Base-by-base conservation (phyloP, 2,329 filamentous ascomycete species). In the Lojkania enalia region DNA sequence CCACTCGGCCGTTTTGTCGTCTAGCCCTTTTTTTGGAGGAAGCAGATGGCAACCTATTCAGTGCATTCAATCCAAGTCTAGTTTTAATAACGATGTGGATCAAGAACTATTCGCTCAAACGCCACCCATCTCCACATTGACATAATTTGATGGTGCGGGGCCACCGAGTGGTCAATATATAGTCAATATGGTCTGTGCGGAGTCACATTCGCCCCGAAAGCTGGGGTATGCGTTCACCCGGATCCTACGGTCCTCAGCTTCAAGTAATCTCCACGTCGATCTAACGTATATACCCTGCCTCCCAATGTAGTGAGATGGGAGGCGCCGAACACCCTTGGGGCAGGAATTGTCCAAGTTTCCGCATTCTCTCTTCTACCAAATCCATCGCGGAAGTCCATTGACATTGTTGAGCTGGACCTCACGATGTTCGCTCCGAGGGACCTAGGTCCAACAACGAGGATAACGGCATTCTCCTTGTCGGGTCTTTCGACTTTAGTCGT, bases 391-490 rank as follows among this genome's bases (percentile, higher is more conserved):
- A n/a, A n/a, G n/a, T n/a, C n/a, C n/a, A n/a, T n/a, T n/a, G n/a
- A n/a, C n/a, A n/a, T n/a, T n/a, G n/a, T n/a, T n/a, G n/a, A n/a
- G n/a, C 9, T 16, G 30, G 14, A 33, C 16, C 11, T 16, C 30
- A 15, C 30, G 13, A 57, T 59, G 44, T 60, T 59, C 20, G 49
- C 36, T 6, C 60, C 58, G 9, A 35, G 47, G 7, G 44, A 49
- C 21, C 25, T 64, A 4, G 52, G 58, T 7, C 55, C 55, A 18
- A 59, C 53, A 2, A 44, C 58, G 9, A 36, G 50, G 21, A 56
- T 54, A 20, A 58, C 60, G 7, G 58, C 53, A 1, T 63, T 57
- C 19, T 49, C 44, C 1, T 44, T 63, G 19, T 57, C 58, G 4
- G 42, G 42, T 21, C 13, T 62, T 3, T 61, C 58, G 7, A 63